These are phyloP conservation scores for Inonotus hispidus DNA, from an alignment of 1,284 basidiomycete genomes.

Conservation along the genomic window DNA sequence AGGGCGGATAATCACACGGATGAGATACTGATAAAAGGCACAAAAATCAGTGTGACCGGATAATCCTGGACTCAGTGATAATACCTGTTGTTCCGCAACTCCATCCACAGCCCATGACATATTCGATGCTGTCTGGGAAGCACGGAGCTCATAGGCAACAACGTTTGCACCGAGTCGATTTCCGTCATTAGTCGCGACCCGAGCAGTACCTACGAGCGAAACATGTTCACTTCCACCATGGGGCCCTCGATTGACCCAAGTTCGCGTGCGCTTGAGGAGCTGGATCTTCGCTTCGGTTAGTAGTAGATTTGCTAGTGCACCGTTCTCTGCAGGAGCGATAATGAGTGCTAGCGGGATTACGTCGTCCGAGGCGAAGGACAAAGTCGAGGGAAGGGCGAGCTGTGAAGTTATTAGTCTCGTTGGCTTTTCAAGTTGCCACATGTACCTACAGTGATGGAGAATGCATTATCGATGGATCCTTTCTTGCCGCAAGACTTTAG, in stretches of 20 bases:
- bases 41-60: conserved; percentile 8
- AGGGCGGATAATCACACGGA: conserved; percentile 34
- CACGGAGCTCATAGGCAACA: conserved; percentile 25
- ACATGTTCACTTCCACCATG: conserved; percentile 25
- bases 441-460: not conserved
- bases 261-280: conserved; percentile 34
- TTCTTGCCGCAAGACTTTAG: not conserved
- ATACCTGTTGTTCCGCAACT: conserved; percentile 27
- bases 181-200: conserved; percentile 24
- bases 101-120: conserved; percentile 27
- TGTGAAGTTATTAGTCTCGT: conserved; percentile 20
- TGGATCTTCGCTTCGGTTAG: conserved; percentile 32
- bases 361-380: conserved; percentile 38
- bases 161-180: conserved; percentile 24
- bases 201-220: conserved; percentile 24
- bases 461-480: not conserved
- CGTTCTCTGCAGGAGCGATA: conserved; percentile 33
- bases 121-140: conserved; percentile 27
- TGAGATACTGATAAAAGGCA: conserved; percentile 31
- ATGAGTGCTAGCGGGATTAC: conserved; percentile 36
- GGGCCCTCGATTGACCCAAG: conserved; percentile 27
- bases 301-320: conserved; percentile 35
- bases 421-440: conserved; percentile 20
- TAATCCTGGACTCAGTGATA: conserved; percentile 12
- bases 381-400: conserved; percentile 35